phyloP scores from a whole-genome alignment of 805 yeast genomes.

The Candida easanensis region DNA sequence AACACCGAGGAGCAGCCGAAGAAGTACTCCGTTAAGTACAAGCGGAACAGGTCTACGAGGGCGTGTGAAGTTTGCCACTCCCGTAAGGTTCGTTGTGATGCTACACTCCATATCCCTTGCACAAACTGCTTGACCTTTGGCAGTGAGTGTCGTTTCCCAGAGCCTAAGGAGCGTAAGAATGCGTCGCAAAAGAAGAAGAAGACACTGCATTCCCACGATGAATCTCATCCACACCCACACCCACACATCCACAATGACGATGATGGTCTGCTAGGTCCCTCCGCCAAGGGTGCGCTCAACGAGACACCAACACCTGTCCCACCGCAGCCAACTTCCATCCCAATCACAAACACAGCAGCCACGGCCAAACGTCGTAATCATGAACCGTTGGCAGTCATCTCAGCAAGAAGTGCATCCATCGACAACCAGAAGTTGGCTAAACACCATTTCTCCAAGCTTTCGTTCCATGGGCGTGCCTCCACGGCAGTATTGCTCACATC shows the following conservation, averaged over 20 bases:
- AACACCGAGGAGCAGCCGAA: conserved; percentile 14
- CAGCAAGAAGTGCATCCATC: conserved; percentile 29
- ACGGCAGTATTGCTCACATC: conserved; percentile 32
- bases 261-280: too few species aligned
- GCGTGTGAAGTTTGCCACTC: conserved; percentile 80
- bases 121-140: conserved; percentile 72
- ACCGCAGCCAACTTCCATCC: neutral
- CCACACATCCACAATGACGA: neutral
- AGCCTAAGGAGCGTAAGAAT: conserved; percentile 44
- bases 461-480: conserved; percentile 55
- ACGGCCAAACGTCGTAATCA: conserved; percentile 25
- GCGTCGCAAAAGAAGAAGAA: conserved; percentile 26
- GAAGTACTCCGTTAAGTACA: conserved; percentile 45
- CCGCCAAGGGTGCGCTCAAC: neutral
- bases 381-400: conserved; percentile 34
- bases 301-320: neutral
- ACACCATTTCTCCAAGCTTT: conserved; percentile 24
- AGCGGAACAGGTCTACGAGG: conserved; percentile 51
- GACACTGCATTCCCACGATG: neutral
- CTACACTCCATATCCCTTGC: conserved; percentile 54
- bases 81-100: conserved; percentile 79
- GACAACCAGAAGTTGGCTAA: conserved; percentile 26
- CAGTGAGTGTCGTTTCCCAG: conserved; percentile 69
- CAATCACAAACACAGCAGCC: conserved; percentile 18
- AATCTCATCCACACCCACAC: neutral